phyloP scores from a whole-genome alignment of 2,329 filamentous ascomycete genomes.

The Cordyceps pruinosa region DNA sequence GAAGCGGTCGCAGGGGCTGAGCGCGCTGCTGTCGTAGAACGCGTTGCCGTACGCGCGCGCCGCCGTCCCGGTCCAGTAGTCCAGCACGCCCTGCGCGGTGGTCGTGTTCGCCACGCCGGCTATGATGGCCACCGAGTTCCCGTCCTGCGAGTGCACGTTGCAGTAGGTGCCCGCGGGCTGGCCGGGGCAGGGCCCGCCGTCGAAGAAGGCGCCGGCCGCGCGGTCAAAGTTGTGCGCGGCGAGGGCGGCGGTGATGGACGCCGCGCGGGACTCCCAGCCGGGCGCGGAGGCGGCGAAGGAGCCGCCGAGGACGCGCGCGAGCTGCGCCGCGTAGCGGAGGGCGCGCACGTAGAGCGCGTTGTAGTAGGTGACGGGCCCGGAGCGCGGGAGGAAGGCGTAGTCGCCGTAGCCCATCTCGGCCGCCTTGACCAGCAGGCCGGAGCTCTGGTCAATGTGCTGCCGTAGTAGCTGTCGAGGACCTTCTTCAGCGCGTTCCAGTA shows the following conservation, averaged over 20 bases:
- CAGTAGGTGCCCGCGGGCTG: slow-evolving; percentile 19
- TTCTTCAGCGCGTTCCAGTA: slow-evolving; percentile 36
- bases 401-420: slow-evolving; percentile 37
- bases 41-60: too few relatives aligned
- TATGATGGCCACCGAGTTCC: slow-evolving; percentile 42
- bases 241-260: slow-evolving; percentile 28
- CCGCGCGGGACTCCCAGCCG: slow-evolving; percentile 34
- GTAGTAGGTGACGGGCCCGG: slow-evolving; percentile 44
- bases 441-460: slow-evolving; percentile 32
- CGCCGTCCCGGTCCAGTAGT: too few relatives aligned
- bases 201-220: slow-evolving; percentile 37
- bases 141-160: slow-evolving; percentile 41
- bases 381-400: slow-evolving; percentile 43
- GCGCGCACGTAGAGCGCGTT: slow-evolving; percentile 44
- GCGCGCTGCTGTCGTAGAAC: too few relatives aligned
- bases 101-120: too few relatives aligned
- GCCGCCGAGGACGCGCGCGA: slow-evolving; percentile 28
- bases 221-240: slow-evolving; percentile 35
- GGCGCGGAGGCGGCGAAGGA: slow-evolving; percentile 25
- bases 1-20: too few relatives aligned
- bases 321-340: slow-evolving; percentile 35
- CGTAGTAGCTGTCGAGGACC: slow-evolving; percentile 40
- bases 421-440: slow-evolving; percentile 36
- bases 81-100: too few relatives aligned
- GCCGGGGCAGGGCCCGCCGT: slow-evolving; percentile 29